Percentiles rank a stretch among this genome's conserved stretches.
Evolutionary conservation across 208 protist species (phyloP).

Genomic region (Trypanosoma mega): DNA sequence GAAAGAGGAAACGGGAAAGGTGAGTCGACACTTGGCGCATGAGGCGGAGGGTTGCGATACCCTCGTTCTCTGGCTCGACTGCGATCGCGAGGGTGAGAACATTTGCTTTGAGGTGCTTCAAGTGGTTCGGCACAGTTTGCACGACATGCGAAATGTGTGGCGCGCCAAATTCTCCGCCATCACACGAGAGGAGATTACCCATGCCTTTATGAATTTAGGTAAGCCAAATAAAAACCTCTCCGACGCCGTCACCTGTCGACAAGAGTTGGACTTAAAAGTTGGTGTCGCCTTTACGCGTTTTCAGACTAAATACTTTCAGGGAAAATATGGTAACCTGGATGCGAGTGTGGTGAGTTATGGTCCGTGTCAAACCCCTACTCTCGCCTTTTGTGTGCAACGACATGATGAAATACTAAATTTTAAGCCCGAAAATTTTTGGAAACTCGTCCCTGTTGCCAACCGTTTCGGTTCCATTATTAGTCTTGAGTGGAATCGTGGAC

Average conservation of each 20-base stretch:
- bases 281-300: slow-evolving; percentile 95
- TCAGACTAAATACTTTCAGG: slow-evolving; percentile 90
- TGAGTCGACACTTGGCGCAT: slow-evolving; percentile 77
- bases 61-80: slow-evolving; percentile 95
- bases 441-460: slow-evolving; percentile 63
- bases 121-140: slow-evolving; percentile 63
- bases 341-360: slow-evolving; percentile 93
- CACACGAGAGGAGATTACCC: slow-evolving; percentile 78
- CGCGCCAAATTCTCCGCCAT: slow-evolving; percentile 93
- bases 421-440: slow-evolving; percentile 91
- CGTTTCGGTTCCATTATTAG: slow-evolving; percentile 59
- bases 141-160: slow-evolving; percentile 67
- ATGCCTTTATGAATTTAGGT: slow-evolving; percentile 81
- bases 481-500: slow-evolving; percentile 89
- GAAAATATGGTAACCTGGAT: slow-evolving; percentile 90
- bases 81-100: slow-evolving; percentile 97
- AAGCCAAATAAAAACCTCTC: slow-evolving; percentile 91
- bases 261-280: slow-evolving; percentile 96
- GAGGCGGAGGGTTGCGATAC: slow-evolving; percentile 81
- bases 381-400: slow-evolving; percentile 92
- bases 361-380: slow-evolving; percentile 96
- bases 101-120: slow-evolving; percentile 97
- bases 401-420: slow-evolving; percentile 93
- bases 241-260: slow-evolving; percentile 92
- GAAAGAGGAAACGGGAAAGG: slow-evolving; percentile 84